These are phyloP conservation scores for Neurospora intermedia DNA, from an alignment of 495 filamentous ascomycete species.

Conservation along the genomic window DNA sequence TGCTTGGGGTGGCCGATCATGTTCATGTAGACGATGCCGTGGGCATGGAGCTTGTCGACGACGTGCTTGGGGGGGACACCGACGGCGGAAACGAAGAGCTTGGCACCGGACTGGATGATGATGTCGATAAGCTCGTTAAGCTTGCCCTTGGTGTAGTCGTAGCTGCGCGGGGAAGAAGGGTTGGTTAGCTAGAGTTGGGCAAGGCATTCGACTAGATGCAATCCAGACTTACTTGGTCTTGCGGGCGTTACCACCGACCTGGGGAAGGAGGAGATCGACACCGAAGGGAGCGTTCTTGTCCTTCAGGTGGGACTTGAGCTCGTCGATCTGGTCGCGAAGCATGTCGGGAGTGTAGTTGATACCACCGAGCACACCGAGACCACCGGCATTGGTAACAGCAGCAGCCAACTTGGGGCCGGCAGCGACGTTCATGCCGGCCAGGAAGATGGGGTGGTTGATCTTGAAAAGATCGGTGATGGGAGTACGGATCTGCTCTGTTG, in stretches of 20 bases:
- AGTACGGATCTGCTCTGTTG: slow-evolving; percentile 73
- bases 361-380: slow-evolving; percentile 92
- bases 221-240: slow-evolving; percentile 71
- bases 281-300: slow-evolving; percentile 99
- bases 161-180: slow-evolving; percentile 43
- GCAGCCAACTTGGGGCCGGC: slow-evolving; percentile 95
- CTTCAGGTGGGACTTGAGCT: slow-evolving; percentile 78
- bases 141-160: slow-evolving; percentile 99
- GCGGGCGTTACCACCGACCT: slow-evolving; percentile 84
- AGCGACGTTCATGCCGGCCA: slow-evolving; percentile 98
- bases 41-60: slow-evolving; percentile 78
- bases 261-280: slow-evolving; percentile 87
- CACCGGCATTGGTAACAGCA: slow-evolving; percentile 93
- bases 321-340: slow-evolving; percentile 86
- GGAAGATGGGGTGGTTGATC: slow-evolving; percentile 92
- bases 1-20: slow-evolving; percentile 99
- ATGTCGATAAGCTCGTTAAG: slow-evolving; percentile 83
- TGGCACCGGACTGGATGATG: slow-evolving; percentile 81
- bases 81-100: slow-evolving; percentile 93
- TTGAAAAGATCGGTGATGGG: slow-evolving; percentile 86
- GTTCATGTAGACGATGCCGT: slow-evolving; percentile 96
- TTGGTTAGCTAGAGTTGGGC: slow-evolving; percentile 1
- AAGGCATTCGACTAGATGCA: not conserved
- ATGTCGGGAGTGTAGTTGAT: slow-evolving; percentile 96
- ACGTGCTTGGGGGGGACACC: slow-evolving; percentile 83